Evolutionary conservation across 768 basidiomycete species (phyloP), one percentile per base, ranked within the genome.

Genomic region (Phaffia tasmanica): DNA sequence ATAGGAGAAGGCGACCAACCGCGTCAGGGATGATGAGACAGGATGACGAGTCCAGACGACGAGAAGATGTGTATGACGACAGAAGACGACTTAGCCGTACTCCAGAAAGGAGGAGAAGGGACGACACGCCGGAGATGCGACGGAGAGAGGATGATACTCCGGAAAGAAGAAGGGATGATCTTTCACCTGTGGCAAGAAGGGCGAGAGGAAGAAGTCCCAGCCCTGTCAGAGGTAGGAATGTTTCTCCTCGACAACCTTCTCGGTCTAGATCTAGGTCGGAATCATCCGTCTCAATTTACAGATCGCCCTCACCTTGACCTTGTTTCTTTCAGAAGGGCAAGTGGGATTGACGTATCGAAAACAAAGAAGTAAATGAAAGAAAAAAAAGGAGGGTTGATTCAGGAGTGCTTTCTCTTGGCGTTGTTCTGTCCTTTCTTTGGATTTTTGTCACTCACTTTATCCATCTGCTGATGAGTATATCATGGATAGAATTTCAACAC

Each of bases 261-360:
- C n/a, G 1, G 3, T 23, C 47, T 7, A 14, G 57, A 14, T 58
- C 57, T 15, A 5, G 16, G 25, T 61, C 59, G 23, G 42, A 46
- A 18, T 61, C 59, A 18, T 61, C 59, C 7, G 19, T 32, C 32
- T 61, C 59, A 48, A n/a, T 42, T 48, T 61, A 42, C 46, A 46
- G 59, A 21, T 60, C 59, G 9, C 18, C 19, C 4, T 60, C 59
- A 14, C 47, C 46, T 1, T 61, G 25, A 49, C 23, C 21, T 19
- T 35, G 32, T 59, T 27, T 32, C 25, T 60, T 47, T 23, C 25
- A 49, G 18, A 49, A 48, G 21, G 46, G 47, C 46, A 46, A 21
- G 25, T 61, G 32, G 25, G 19, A 16, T 61, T 49, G 50, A 48
- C 30, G 54, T 51, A 30, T 50, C 62, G 49, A 30, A 53, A 27